These are phyloP conservation scores for Quercus parvula DNA, from an alignment of 306 rosid genomes.

Conservation along the genomic window DNA sequence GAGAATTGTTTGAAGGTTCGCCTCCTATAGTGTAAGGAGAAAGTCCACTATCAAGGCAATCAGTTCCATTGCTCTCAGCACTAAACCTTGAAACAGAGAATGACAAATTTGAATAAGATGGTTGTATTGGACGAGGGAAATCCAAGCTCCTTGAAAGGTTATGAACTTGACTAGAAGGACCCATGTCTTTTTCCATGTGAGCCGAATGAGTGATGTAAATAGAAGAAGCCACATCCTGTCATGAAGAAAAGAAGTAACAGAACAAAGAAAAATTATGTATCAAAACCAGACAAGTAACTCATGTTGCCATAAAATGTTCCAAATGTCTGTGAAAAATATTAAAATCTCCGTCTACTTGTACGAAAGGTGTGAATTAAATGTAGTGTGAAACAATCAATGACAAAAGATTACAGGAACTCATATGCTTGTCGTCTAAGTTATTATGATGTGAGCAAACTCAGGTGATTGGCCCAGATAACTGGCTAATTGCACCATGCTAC, in stretches of 20 bases:
- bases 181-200: slow-evolving; percentile 31
- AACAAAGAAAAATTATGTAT: slow-evolving; percentile 1
- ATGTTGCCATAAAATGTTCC: neutral
- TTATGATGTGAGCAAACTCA: neutral
- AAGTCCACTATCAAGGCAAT: slow-evolving; percentile 32
- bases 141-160: slow-evolving; percentile 21
- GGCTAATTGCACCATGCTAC: neutral
- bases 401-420: neutral
- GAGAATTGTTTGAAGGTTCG: slow-evolving; percentile 28
- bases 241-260: slow-evolving; percentile 27
- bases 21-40: slow-evolving; percentile 33
- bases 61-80: slow-evolving; percentile 28
- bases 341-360: neutral
- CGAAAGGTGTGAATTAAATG: neutral
- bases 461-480: neutral
- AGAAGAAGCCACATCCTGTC: slow-evolving; percentile 54
- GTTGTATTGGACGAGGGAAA: slow-evolving; percentile 25
- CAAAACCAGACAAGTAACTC: neutral
- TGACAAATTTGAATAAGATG: slow-evolving; percentile 40
- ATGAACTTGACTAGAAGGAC: slow-evolving; percentile 14
- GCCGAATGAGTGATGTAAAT: slow-evolving; percentile 23
- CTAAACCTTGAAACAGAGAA: slow-evolving; percentile 38
- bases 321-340: neutral
- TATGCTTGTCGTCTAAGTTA: neutral
- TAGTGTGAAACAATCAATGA: neutral